Base-by-base conservation (phyloP, 495 filamentous ascomycete species). In the Schizothecium vesticola region DNA sequence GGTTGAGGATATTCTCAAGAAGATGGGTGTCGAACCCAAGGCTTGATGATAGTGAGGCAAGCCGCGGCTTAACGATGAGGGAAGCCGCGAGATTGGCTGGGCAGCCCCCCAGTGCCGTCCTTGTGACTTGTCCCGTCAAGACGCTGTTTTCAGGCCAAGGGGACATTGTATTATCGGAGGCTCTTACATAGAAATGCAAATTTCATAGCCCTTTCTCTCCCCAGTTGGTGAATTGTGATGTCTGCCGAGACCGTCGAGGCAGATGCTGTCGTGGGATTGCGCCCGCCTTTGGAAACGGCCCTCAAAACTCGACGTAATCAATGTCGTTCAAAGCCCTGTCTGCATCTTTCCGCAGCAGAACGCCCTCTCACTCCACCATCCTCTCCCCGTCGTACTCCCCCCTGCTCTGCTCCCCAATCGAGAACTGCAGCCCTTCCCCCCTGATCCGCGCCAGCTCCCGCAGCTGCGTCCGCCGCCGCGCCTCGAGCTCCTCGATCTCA, bases 401-500 rank as follows among this genome's bases (percentile, higher is more conserved):
- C 24, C 28, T 63, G 16, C 31, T 68, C 58, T 62, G 59, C 22
- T 71, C 26, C 56, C 66, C 64, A 10, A 33, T 16, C 33, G 11
- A 70, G 56, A 83, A 74, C 63, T 67, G 43, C 25, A 77, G 56
- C 12, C 84, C 85, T 57, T 84, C 79, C 65, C 79, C 79, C 56
- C 78, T 66, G 62, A 86, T 71, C 60, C 58, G 68, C n/a, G 68
- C 74, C 55, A 87, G 73, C 70, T 90, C 84, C 36, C 81, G 82
- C 31, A 83, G 83, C 79, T 93, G 85, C 66, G 80, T 82, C 66
- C 77, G 76, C 68, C 91, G 86, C 66, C 84, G 81, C 65, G 85
- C 89, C 80, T 94, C 89, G 58, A 97, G 83, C 73, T 90, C 88
- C 59, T 70, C 70, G 59, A 97, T 93, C 83, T 97, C 94, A 56